phyloP scores from a whole-genome alignment of 2,329 filamentous ascomycete genomes.

The Alternaria novae-zelandiae region DNA sequence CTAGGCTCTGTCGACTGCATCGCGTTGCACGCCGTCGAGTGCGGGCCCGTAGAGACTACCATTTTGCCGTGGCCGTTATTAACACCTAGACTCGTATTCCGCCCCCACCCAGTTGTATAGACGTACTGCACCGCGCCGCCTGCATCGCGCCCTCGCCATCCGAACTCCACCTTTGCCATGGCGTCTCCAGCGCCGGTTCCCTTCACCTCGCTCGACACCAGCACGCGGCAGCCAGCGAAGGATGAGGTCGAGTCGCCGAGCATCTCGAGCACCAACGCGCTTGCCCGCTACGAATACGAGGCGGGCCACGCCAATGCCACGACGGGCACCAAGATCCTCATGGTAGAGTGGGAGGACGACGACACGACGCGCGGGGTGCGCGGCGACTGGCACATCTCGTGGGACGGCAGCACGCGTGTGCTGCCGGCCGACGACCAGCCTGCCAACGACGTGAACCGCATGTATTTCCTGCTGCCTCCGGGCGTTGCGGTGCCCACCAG shows the following conservation, averaged over 20 bases:
- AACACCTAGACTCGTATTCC: slow-evolving; percentile 38
- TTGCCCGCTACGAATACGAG: slow-evolving; percentile 88
- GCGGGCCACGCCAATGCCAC: slow-evolving; percentile 68
- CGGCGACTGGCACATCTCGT: slow-evolving; percentile 77
- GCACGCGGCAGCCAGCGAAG: slow-evolving; percentile 33
- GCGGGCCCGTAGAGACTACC: slow-evolving; percentile 34
- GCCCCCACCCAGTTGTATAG: slow-evolving; percentile 40
- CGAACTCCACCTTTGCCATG: slow-evolving; percentile 38
- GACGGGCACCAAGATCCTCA: slow-evolving; percentile 87
- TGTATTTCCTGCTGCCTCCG: slow-evolving; percentile 83
- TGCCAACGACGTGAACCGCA: slow-evolving; percentile 61
- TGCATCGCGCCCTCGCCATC: slow-evolving; percentile 33
- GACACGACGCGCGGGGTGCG: slow-evolving; percentile 54
- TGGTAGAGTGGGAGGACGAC: slow-evolving; percentile 87
- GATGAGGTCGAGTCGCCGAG: slow-evolving; percentile 56
- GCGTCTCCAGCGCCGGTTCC: slow-evolving; percentile 43
- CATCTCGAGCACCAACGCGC: slow-evolving; percentile 62
- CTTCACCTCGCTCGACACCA: slow-evolving; percentile 54
- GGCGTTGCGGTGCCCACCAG: slow-evolving; percentile 73
- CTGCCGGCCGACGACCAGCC: slow-evolving; percentile 68
- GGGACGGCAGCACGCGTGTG: slow-evolving; percentile 79
- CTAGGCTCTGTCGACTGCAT: slow-evolving; percentile 25
- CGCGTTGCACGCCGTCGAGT: slow-evolving; percentile 32
- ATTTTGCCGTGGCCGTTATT: slow-evolving; percentile 42
- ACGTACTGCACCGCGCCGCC: slow-evolving; percentile 36